A percentile compares a stretch with the other conserved stretches of the same genome.
These are phyloP conservation scores for Phenoliferia sp. DNA, from an alignment of 1,284 basidiomycete species.

Conservation along the genomic window DNA sequence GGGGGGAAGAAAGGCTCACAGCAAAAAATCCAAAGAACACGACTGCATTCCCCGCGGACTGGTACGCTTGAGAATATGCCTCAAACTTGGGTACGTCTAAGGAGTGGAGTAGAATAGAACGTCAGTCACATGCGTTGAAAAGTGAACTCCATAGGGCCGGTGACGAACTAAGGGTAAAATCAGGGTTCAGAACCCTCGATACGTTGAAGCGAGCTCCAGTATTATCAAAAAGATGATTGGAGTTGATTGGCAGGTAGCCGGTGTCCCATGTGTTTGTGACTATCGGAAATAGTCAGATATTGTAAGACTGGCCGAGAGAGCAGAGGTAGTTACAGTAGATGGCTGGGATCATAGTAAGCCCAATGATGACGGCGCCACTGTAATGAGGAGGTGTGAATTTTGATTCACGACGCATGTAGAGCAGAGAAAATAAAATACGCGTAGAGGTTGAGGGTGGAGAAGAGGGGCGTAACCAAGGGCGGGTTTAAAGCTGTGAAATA, in stretches of 20 bases:
- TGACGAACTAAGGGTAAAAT: no score
- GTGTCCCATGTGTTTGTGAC: background rate
- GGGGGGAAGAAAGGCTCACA: background rate
- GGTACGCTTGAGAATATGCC: background rate
- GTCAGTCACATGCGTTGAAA: background rate
- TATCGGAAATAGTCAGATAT: no score
- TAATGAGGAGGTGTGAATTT: no score
- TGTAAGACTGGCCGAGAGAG: no score
- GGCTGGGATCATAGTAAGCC: background rate
- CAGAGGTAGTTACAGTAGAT: no score
- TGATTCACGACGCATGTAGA: background rate
- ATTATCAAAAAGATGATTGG: background rate
- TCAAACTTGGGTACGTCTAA: background rate
- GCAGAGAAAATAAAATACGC: background rate
- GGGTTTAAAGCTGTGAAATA: background rate
- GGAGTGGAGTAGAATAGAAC: no score
- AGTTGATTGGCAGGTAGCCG: background rate
- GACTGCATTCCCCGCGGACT: background rate
- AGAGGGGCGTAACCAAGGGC: background rate
- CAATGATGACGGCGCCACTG: no score
- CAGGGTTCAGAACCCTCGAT: background rate
- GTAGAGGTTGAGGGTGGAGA: background rate
- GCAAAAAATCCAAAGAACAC: background rate
- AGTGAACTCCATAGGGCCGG: background rate
- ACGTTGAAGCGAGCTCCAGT: background rate